These are phyloP conservation scores for Crithidia acanthocephali DNA, from an alignment of 208 protist species.

Conservation along the genomic window DNA sequence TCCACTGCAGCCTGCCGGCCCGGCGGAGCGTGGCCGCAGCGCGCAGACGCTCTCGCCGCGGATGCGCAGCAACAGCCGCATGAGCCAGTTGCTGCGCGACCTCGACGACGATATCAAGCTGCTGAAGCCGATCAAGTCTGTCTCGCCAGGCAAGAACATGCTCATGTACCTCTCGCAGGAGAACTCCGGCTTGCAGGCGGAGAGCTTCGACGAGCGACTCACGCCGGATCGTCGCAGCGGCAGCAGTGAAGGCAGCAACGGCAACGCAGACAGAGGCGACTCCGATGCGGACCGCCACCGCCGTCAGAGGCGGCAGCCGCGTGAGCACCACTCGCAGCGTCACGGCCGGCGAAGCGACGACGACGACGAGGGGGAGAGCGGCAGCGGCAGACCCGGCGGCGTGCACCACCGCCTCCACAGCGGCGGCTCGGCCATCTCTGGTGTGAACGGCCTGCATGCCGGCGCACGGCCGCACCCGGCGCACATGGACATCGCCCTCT, in stretches of 20 bases:
- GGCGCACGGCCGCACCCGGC: background rate
- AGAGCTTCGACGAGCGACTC: background rate
- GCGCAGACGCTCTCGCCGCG: constrained; percentile 7
- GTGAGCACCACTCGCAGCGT: background rate
- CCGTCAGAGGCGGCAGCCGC: background rate
- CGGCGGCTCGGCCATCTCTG: constrained; percentile 7
- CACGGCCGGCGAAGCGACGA: background rate
- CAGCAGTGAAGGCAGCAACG: background rate
- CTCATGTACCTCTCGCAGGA: constrained; percentile 66
- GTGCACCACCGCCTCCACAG: background rate
- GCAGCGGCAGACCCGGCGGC: background rate
- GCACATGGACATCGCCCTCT: background rate
- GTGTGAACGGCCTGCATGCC: background rate
- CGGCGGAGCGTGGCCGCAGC: background rate
- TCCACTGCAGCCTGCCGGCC: background rate
- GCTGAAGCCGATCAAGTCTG: constrained; percentile 78
- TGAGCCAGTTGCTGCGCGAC: constrained; percentile 79
- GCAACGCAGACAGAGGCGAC: background rate
- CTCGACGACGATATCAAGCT: constrained; percentile 84
- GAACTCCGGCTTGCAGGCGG: constrained; percentile 5
- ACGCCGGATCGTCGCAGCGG: background rate
- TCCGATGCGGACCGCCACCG: background rate
- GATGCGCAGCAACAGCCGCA: constrained; percentile 43
- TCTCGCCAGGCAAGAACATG: constrained; percentile 73
- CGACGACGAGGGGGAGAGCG: background rate